Evolutionary conservation across 139 green algal genomes (phyloP), one percentile per base, ranked within the genome.

Genomic region (Ettlia oleoabundans): DNA sequence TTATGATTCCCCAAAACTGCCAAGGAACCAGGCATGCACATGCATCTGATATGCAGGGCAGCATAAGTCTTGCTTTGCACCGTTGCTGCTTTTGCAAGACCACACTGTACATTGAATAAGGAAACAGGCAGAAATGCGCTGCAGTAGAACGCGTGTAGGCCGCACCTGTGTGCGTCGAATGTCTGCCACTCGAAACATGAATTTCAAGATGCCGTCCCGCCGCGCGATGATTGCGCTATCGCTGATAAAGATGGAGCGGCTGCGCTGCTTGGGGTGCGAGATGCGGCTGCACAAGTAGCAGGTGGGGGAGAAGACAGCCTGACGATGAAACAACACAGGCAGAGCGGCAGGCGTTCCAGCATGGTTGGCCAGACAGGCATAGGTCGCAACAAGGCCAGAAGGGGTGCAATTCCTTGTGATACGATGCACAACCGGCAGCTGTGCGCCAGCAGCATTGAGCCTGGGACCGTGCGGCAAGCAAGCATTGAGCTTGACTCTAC

Each of bases 151-250:
- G n/a, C n/a, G n/a, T n/a, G n/a, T n/a, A n/a, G n/a, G 2, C 2
- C 80, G 67, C 37, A 85, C 84, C 73, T 89, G 85, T 26, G 85
- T 85, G 58, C 76, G 67, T 38, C 94, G 87, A 58, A 96, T 91
- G 91, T 98, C 95, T 18, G 90, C 93, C 7, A 98, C 78, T 2
- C 95, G 89, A 61, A 98, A 95, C 94, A 97, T 97, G 82, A 98
- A 94, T 76, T 98, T 98, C 40, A 98, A 91, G 35, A 94, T 89
- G 76, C 95, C 95, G 75, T 98, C 94, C 1, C 95, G 80, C 1
- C 94, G 86, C 0, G 90, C 87, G 7, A 98, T 93, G 38, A 90
- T 81, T 2, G 93, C 91, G 19, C 86, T 93, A 73, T 98, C 93
- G 2, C 88, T 94, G 35, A 98, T 95, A 68, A 96, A 89, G 75